Conservation (phyloP, 257 asterid genomes). For the Ilex asprella region DNA sequence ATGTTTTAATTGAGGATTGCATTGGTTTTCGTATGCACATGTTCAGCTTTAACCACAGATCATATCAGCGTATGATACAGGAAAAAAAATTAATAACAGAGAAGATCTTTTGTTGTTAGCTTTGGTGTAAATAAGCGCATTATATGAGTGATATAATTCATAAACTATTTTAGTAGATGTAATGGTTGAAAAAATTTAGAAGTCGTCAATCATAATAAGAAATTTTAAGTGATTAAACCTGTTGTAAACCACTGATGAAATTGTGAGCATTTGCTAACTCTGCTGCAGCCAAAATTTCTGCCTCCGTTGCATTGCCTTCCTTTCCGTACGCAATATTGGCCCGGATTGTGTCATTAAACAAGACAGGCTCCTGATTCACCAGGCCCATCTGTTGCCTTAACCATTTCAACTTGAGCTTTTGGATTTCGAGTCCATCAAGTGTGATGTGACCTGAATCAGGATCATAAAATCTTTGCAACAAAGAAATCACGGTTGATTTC, state of each 20-base stretch:
- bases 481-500: slow-evolving; percentile 31
- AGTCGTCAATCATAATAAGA: too few species aligned
- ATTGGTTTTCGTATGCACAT: not conserved
- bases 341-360: not conserved
- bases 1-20: not conserved
- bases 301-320: slow-evolving; percentile 13
- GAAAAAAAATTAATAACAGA: too few species aligned
- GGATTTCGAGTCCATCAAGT: slow-evolving; percentile 17
- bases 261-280: slow-evolving; percentile 23
- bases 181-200: too few species aligned
- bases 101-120: too few species aligned
- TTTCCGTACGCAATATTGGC: slow-evolving; percentile 19
- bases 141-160: too few species aligned
- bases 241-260: slow-evolving; percentile 12
- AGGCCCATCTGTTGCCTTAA: slow-evolving; percentile 25
- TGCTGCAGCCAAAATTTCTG: slow-evolving; percentile 14
- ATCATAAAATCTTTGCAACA: slow-evolving; percentile 20
- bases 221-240: not conserved
- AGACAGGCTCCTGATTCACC: slow-evolving; percentile 21
- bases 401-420: slow-evolving; percentile 16
- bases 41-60: not conserved
- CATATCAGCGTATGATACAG: not conserved
- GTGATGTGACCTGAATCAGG: slow-evolving; percentile 14
- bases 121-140: too few species aligned
- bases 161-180: too few species aligned